phyloP scores from a whole-genome alignment of 1,284 basidiomycete species.

The Chiua sp. region DNA sequence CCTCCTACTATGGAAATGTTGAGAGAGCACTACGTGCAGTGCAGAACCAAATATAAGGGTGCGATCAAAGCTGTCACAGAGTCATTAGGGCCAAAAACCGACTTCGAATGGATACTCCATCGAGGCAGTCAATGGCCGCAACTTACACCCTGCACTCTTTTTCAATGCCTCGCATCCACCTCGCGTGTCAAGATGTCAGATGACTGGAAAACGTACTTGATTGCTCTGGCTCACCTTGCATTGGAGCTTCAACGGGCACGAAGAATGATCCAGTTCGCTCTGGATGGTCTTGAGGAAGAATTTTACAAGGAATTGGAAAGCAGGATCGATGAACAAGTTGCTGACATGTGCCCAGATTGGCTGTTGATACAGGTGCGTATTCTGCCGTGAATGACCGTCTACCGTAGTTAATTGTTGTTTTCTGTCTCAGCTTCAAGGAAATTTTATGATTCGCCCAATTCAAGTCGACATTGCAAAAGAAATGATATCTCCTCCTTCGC shows the following conservation, averaged over 20 bases:
- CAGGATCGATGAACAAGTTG: too few relatives aligned
- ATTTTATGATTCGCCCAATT: conserved; percentile 45
- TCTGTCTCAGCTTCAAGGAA: conserved; percentile 45
- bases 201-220: too few relatives aligned
- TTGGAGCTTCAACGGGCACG: too few relatives aligned
- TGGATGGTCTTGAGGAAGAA: too few relatives aligned
- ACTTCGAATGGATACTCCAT: conserved; percentile 9
- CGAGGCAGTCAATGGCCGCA: conserved; percentile 27
- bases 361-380: too few relatives aligned
- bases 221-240: too few relatives aligned
- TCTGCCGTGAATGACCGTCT: too few relatives aligned
- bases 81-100: conserved; percentile 7
- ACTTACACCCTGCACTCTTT: conserved; percentile 27
- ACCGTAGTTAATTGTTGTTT: too few relatives aligned
- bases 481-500: conserved; percentile 49
- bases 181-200: not conserved
- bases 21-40: conserved; percentile 4
- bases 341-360: too few relatives aligned
- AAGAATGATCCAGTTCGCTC: too few relatives aligned
- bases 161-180: conserved; percentile 24
- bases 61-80: conserved; percentile 5
- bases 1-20: conserved; percentile 7
- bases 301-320: too few relatives aligned
- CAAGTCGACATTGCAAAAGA: conserved; percentile 47
- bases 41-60: not conserved